A percentile compares a stretch with the other conserved stretches of the same genome.
phyloP scores from a whole-genome alignment of 2,329 filamentous ascomycete species.

The Aspergillus hiratsukae region DNA sequence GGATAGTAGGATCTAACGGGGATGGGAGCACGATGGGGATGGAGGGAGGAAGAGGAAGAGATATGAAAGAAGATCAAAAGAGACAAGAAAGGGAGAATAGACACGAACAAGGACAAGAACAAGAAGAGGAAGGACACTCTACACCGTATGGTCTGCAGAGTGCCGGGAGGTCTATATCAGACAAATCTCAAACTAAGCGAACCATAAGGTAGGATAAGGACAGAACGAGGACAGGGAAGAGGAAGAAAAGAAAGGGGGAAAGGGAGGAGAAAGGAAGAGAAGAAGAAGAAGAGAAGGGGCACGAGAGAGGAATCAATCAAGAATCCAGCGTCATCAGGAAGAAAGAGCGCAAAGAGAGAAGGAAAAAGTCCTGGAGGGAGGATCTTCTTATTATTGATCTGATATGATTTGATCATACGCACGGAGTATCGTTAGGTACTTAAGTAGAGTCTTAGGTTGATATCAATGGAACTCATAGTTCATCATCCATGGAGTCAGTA shows the following conservation, averaged over 20 bases:
- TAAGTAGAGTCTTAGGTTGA: not conserved
- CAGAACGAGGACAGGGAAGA: conserved; percentile 10
- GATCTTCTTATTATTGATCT: not conserved
- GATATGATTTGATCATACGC: not conserved
- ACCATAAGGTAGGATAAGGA: conserved; percentile 12
- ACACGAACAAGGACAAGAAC: conserved; percentile 11
- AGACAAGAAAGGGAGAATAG: conserved; percentile 10
- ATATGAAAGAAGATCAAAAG: conserved; percentile 10
- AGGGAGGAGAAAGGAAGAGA: not conserved
- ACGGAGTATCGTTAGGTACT: not conserved
- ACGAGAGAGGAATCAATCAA: not conserved
- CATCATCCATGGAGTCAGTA: not conserved
- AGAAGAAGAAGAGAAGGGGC: not conserved
- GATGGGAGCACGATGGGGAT: not conserved
- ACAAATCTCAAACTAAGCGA: conserved; percentile 9
- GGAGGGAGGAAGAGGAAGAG: conserved; percentile 8
- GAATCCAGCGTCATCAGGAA: no score
- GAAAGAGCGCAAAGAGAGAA: not conserved
- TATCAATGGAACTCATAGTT: not conserved
- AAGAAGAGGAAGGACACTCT: conserved; percentile 16
- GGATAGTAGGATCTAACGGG: conserved; percentile 10
- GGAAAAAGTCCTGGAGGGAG: no score
- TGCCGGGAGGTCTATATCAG: not conserved
- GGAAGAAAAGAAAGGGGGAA: conserved; percentile 8
- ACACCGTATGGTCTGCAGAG: not conserved